phyloP scores from a whole-genome alignment of 306 rosid genomes.

The Quercus wislizeni region DNA sequence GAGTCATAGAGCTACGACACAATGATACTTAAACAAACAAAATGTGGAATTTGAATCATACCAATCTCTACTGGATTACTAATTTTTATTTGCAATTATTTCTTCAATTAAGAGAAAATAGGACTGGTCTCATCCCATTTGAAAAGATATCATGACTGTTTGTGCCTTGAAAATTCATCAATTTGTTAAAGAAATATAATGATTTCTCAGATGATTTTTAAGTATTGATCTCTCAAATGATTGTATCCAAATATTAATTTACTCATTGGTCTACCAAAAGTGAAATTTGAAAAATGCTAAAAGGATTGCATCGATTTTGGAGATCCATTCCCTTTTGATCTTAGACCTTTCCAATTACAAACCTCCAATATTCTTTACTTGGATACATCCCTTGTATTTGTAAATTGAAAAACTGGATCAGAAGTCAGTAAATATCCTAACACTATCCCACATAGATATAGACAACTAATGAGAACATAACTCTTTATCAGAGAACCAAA shows the following conservation, averaged over 20 bases:
- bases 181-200: background rate
- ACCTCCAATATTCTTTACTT: background rate
- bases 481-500: background rate
- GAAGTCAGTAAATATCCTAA: background rate
- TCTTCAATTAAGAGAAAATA: background rate
- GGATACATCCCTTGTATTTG: background rate
- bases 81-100: background rate
- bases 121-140: too few species aligned
- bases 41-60: background rate
- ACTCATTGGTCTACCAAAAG: background rate
- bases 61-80: background rate
- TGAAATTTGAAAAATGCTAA: background rate
- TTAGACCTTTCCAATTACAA: background rate
- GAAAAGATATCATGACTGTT: background rate
- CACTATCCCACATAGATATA: background rate
- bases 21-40: background rate
- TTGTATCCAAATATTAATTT: background rate
- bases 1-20: background rate
- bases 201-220: background rate
- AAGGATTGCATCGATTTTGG: background rate
- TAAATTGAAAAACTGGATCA: background rate
- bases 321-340: background rate
- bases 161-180: background rate
- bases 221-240: background rate
- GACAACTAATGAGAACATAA: background rate